Percentiles rank a stretch among this genome's conserved stretches.
These are phyloP conservation scores for Trypanosoma theileri DNA, from an alignment of 208 protist genomes.

Conservation along the genomic window DNA sequence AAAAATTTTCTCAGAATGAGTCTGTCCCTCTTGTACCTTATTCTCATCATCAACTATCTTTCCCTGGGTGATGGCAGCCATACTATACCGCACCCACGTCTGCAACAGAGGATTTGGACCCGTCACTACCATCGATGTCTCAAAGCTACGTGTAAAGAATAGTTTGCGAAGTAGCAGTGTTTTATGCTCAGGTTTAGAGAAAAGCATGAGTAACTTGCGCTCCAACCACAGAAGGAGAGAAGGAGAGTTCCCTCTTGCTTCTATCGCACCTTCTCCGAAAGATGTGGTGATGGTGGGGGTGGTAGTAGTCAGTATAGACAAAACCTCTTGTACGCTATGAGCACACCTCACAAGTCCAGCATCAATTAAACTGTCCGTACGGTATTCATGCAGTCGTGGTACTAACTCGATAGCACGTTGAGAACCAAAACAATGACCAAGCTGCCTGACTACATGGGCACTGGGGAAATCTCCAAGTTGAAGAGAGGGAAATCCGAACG, in stretches of 20 bases:
- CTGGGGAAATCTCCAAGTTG: constrained; percentile 21
- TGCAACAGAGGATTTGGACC: constrained; percentile 17
- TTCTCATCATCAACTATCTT: background rate
- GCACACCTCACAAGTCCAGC: constrained; percentile 3
- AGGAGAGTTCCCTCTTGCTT: background rate
- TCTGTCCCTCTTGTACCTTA: background rate
- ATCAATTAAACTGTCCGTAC: constrained; percentile 16
- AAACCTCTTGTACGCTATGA: background rate
- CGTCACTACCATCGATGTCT: background rate
- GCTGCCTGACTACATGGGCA: constrained; percentile 3
- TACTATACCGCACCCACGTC: constrained; percentile 20
- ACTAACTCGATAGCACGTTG: constrained; percentile 15
- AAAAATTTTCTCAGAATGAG: constrained; percentile 4
- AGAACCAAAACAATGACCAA: constrained; percentile 14
- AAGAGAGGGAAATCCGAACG: constrained; percentile 31
- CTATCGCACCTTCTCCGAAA: background rate
- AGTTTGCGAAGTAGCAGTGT: constrained; percentile 17
- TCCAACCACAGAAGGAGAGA: constrained; percentile 7
- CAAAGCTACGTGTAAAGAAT: constrained; percentile 12
- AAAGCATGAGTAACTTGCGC: background rate
- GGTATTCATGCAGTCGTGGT: constrained; percentile 14
- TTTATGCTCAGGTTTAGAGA: constrained; percentile 5
- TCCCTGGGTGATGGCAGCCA: constrained; percentile 13
- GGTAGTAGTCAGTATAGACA: background rate
- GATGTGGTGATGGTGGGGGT: too few species aligned